Base-by-base conservation (phyloP, 2,329 filamentous ascomycete species). In the Thelonectria rubi region DNA sequence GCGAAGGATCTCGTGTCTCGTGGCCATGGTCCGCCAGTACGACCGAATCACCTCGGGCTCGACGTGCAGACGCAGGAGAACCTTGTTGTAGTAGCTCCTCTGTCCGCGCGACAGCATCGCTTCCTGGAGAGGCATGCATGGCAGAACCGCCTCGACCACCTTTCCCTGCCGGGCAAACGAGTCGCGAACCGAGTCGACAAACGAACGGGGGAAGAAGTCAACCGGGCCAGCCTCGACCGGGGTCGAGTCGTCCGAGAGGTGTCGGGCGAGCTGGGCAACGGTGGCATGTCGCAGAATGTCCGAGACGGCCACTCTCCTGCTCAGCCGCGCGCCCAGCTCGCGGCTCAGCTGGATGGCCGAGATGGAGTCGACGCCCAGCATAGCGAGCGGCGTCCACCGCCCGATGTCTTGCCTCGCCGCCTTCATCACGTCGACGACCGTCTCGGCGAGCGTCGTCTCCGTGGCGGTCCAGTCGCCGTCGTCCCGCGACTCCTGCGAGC, bases 71-170 rank as follows among this genome's bases (percentile, higher is more conserved):
- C 83, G 80, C 63, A 97, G 85, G 0, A 89, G 75, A 58, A 92
- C 86, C 49, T 85, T 86, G 73, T 97, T 97, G 69, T 85, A 87
- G 73, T 97, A 97, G 2, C 87, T 81, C 1, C 77, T 76, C 11
- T 78, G 74, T 1, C 76, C 76, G 64, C 80, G 69, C 9, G 86
- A 85, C 0, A 97, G 80, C 93, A 97, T 97, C 1, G 90, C 91
- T 78, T 96, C 91, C 74, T 97, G 94, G 0, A 97, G 79, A 1
- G 93, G 91, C 1, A 93, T 96, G 72, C 94, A 97, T 1, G 93
- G 93, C 5, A 94, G 77, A 9, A 97, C 81, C 1, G 79, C 80
- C 30, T 84, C 76, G 3, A 91, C 78, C 0, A 67, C 46, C 5
- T 75, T 73, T 0, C 74, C 74, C 2, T 74, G 62, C 5, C 61